These are phyloP conservation scores for Microsporum ferrugineum DNA, from an alignment of 2,329 filamentous ascomycete species.

Conservation along the genomic window DNA sequence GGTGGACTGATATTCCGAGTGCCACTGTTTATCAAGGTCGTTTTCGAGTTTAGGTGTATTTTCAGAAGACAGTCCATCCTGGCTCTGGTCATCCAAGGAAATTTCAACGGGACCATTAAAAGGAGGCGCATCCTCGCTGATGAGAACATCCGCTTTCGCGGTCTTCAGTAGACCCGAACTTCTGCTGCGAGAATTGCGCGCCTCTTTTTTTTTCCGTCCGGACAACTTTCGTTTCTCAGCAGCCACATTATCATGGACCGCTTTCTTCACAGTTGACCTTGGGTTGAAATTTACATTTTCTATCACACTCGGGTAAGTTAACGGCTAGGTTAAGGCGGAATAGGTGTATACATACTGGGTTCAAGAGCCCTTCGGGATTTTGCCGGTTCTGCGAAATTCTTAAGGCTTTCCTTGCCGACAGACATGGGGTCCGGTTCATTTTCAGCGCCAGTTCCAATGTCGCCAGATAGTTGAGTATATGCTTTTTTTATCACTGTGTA, in stretches of 20 bases:
- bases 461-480: neutral
- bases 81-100: neutral
- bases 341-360: slow-evolving; percentile 29
- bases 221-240: neutral
- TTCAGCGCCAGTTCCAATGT: slow-evolving; percentile 4
- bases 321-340: neutral
- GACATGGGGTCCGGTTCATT: neutral
- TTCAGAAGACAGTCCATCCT: neutral
- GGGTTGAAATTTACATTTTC: slow-evolving; percentile 41
- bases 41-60: neutral
- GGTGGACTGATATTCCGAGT: neutral
- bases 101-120: neutral
- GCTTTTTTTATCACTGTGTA: slow-evolving; percentile 31
- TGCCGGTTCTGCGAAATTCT: slow-evolving; percentile 5
- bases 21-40: neutral
- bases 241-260: neutral
- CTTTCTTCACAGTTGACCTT: slow-evolving; percentile 23
- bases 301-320: slow-evolving; percentile 16
- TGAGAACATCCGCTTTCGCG: neutral
- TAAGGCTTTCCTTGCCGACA: slow-evolving; percentile 9
- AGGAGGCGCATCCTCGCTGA: neutral
- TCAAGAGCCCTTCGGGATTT: slow-evolving; percentile 21
- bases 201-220: neutral
- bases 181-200: neutral
- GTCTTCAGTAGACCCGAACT: neutral